Base-by-base conservation (phyloP, 495 filamentous ascomycete genomes). In the Trypethelium eluteriae region DNA sequence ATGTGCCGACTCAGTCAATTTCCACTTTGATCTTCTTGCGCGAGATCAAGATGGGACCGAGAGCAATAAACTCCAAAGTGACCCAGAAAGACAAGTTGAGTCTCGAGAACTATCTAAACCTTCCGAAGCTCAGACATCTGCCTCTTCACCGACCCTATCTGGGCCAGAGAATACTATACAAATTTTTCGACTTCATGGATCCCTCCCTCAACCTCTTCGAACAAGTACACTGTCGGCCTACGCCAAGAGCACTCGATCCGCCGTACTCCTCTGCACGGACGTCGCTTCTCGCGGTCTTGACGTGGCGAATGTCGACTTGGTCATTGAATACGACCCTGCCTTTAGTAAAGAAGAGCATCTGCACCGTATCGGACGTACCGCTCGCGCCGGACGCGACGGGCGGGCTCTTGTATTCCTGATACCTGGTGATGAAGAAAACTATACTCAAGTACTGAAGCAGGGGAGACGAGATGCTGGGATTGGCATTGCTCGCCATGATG, bases 1-100 rank as follows among this genome's bases (percentile, higher is more conserved):
- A 1, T 98, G 95, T 71, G 93, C 94, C 16, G 95, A 98, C 72
- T 93, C 89, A 10, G 94, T 98, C 59, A 92, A 98, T 73, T 98
- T 96, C 74, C 92, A 96, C 73, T 98, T 92, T 71, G 88, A 95
- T 62, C 76, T 96, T n/a, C 87, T 98, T 68, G 86, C 85, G 38
- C 78, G 84, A 25, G 65, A 76, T 34, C 59, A 62, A 68, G 10
- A 39, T 70, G 5, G 71, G 69, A 4, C 67, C 69, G 9, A 34
- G 9, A 34, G 38, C 16, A 12, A 14, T 35, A 73, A 79, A 2
- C 16, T 38, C 18, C 32, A 53, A 32, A 25, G n/a, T 18, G 38
- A 66, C 18, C 16, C 56, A 18, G 39, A 63, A 6, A 10, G 16
- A 53, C 5, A 39, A 47, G 46, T 64, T 56, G 10, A 12, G 2